Conservation (phyloP, 768 basidiomycete species). For the Macrocybe gigantea region DNA sequence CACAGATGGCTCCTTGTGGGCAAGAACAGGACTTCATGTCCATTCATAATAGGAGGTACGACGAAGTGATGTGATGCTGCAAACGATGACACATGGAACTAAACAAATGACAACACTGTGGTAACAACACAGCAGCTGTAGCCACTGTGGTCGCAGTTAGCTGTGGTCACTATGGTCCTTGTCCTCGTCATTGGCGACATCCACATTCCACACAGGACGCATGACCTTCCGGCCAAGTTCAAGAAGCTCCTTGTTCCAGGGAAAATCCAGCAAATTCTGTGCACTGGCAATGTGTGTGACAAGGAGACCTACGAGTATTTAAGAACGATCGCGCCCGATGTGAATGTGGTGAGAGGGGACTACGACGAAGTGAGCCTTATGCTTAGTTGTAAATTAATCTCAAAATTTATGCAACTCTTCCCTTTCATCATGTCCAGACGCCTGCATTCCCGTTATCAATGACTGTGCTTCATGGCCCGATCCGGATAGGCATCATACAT, state of each 20-base stretch:
- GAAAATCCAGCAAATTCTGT: conserved; percentile 96
- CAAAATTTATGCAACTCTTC: background rate
- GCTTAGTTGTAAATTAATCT: background rate
- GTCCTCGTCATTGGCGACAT: conserved; percentile 97
- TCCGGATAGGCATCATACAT: conserved; percentile 89
- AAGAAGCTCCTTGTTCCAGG: conserved; percentile 94
- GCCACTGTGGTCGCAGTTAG: no score
- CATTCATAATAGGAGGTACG: no score
- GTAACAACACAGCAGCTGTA: no score
- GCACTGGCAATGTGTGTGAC: conserved; percentile 97
- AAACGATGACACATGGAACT: no score
- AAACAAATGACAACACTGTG: no score
- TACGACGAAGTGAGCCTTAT: conserved; percentile 77
- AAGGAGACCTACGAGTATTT: conserved; percentile 97
- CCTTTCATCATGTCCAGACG: conserved; percentile 30
- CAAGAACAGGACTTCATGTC: no score
- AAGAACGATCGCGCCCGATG: conserved; percentile 88
- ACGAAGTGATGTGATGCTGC: no score
- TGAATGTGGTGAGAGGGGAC: conserved; percentile 88
- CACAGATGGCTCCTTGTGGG: no score
- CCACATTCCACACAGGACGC: conserved; percentile 86
- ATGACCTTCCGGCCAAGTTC: conserved; percentile 94
- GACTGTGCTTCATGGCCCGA: conserved; percentile 75
- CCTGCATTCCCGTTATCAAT: conserved; percentile 74
- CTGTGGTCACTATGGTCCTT: conserved; percentile 59